Conservation (phyloP, 495 filamentous ascomycete species). For the Penicillium soppii region DNA sequence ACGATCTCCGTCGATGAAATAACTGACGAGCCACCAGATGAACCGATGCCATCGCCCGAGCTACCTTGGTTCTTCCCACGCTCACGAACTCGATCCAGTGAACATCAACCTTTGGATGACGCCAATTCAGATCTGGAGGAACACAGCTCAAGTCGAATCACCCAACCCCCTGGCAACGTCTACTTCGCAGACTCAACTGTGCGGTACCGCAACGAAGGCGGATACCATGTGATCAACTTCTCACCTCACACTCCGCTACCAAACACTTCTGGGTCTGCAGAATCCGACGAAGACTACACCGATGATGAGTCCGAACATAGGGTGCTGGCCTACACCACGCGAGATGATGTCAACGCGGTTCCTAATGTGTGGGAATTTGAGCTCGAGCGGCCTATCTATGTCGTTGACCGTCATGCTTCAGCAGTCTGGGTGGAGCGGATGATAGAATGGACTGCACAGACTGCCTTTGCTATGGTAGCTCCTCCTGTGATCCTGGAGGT, state of each 20-base stretch:
- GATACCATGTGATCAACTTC: too few relatives aligned
- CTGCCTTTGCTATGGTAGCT: not conserved
- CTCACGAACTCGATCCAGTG: not conserved
- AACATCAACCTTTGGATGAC: too few relatives aligned
- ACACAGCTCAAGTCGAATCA: too few relatives aligned
- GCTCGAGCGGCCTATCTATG: not conserved
- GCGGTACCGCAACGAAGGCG: not conserved
- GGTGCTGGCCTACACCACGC: not conserved
- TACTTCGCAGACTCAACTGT: not conserved
- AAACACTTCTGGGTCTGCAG: not conserved
- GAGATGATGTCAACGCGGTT: not conserved
- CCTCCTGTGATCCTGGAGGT: not conserved
- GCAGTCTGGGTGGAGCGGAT: conserved; percentile 3
- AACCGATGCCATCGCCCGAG: not conserved
- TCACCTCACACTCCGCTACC: not conserved
- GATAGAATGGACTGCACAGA: conserved; percentile 3
- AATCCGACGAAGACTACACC: not conserved
- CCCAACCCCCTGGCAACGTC: too few relatives aligned
- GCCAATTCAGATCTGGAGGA: too few relatives aligned
- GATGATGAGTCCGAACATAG: not conserved
- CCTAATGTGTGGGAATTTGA: conserved; percentile 2
- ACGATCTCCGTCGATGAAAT: not conserved
- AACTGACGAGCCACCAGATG: not conserved
- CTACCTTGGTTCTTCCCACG: not conserved
- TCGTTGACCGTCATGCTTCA: not conserved